phyloP scores from a whole-genome alignment of 1,284 basidiomycete genomes.

The Tremellales sp. region DNA sequence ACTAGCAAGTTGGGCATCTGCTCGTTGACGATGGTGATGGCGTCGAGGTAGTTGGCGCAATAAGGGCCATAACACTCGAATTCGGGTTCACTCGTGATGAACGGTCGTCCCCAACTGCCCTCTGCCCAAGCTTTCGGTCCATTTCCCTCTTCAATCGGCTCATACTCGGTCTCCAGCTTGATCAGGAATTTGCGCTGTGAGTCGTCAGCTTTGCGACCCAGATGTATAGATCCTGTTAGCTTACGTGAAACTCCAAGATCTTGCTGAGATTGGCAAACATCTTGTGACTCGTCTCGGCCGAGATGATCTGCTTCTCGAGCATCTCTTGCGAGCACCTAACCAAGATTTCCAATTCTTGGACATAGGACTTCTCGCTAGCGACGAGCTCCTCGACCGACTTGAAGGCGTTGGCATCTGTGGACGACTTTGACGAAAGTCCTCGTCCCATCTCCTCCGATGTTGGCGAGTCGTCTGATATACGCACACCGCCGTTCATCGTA shows the following conservation, averaged over 20 bases:
- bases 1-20: constrained; percentile 80
- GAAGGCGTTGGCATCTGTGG: constrained; percentile 36
- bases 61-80: constrained; percentile 96
- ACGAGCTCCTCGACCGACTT: constrained; percentile 47
- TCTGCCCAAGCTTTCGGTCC: constrained; percentile 65
- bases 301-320: constrained; percentile 74
- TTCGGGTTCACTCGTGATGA: constrained; percentile 73
- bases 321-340: constrained; percentile 80
- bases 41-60: constrained; percentile 90
- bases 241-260: constrained; percentile 84
- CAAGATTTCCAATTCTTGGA: constrained; percentile 95
- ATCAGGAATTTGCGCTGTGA: constrained; percentile 80
- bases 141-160: constrained; percentile 56
- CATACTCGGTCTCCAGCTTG: constrained; percentile 73
- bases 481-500: constrained; percentile 39
- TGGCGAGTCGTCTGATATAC: constrained; percentile 8
- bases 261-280: constrained; percentile 95
- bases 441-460: constrained; percentile 5
- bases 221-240: constrained; percentile 1
- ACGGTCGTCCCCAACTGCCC: constrained; percentile 82
- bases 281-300: constrained; percentile 89
- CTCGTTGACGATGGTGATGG: constrained; percentile 76
- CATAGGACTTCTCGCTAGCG: constrained; percentile 83
- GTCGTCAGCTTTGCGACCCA: background rate
- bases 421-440: constrained; percentile 13